Conservation (phyloP, 176 grass and related monocot genomes). For the Alloteropsis semialata region DNA sequence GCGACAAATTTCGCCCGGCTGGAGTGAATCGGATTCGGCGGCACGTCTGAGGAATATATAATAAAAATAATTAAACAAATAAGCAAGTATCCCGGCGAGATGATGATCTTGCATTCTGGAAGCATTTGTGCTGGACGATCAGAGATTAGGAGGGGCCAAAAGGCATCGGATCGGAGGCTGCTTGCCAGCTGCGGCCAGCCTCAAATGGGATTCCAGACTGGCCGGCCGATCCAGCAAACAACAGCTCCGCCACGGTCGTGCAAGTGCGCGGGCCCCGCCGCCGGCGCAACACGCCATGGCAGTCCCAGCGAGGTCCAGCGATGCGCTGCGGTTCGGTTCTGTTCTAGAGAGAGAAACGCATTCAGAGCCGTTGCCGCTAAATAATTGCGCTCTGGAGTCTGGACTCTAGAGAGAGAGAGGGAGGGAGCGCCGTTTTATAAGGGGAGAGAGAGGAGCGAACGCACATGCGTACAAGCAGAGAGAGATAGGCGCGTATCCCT, state of each 20-base stretch:
- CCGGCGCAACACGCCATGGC: slow-evolving; percentile 37
- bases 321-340: background rate
- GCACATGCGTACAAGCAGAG: slow-evolving; percentile 13
- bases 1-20: background rate
- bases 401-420: background rate
- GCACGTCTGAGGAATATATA: background rate
- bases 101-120: background rate
- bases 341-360: background rate
- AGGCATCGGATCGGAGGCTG: background rate
- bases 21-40: slow-evolving; percentile 10
- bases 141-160: background rate
- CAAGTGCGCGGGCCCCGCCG: slow-evolving; percentile 39
- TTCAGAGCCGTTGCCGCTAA: slow-evolving; percentile 33
- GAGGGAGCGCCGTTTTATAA: slow-evolving; percentile 8
- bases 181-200: background rate
- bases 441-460: background rate
- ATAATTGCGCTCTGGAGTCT: background rate
- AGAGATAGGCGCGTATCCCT: background rate
- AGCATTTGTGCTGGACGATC: background rate
- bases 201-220: slow-evolving; percentile 36
- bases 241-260: slow-evolving; percentile 28
- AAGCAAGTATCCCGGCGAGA: background rate
- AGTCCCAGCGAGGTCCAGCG: slow-evolving; percentile 57
- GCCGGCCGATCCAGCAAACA: background rate
- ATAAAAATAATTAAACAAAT: background rate